Base-by-base conservation (phyloP, 1,284 basidiomycete genomes). In the Coniferiporia sulphurascens region DNA sequence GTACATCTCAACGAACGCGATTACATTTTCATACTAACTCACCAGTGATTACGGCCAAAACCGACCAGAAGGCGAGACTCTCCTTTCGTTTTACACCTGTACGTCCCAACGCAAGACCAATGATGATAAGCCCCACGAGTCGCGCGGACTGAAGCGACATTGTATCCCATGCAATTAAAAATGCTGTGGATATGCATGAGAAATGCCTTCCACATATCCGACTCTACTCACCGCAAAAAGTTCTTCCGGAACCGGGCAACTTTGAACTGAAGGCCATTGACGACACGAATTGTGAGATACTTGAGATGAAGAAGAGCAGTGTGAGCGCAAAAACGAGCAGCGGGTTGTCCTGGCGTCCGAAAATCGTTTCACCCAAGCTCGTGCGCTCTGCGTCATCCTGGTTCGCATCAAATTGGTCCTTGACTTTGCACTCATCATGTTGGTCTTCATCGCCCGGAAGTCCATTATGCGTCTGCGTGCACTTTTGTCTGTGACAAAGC, bases 121-220 rank as follows among this genome's bases (percentile, higher is more conserved):
- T 67, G n/a, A 77, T 71, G 15, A 77, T 57, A 15, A 82, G 65
- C 1, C 78, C 79, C 35, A 79, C 67, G 6, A 82, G 69, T 5
- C 75, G 73, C 13, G 73, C 75, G 32, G 73, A 71, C 59, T 78
- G 74, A 9, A 73, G 71, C 2, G 80, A 72, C 69, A 82, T 75
- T 44, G 73, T 73, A 22, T 75, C 74, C 76, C 76, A 80, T 1
- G 79, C 78, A 34, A 82, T 69, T 1, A 80, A 70, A 62, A 83
- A 79, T 6, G 77, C 82, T 83, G 56, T 17, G 21, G 15, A 17
- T 9, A 7, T 12, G 56, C 35, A 35, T 41, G 56, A 35, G 51
- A 44, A 48, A 61, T 55, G 15, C 56, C 38, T 36, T 41, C 15
- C 2, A 3, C 8, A 22, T 32, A 9, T 4, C 7, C 12, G 22